These are phyloP conservation scores for Climacium dendroides DNA, from an alignment of 225 moss, liverwort and hornwort genomes.

Conservation along the genomic window DNA sequence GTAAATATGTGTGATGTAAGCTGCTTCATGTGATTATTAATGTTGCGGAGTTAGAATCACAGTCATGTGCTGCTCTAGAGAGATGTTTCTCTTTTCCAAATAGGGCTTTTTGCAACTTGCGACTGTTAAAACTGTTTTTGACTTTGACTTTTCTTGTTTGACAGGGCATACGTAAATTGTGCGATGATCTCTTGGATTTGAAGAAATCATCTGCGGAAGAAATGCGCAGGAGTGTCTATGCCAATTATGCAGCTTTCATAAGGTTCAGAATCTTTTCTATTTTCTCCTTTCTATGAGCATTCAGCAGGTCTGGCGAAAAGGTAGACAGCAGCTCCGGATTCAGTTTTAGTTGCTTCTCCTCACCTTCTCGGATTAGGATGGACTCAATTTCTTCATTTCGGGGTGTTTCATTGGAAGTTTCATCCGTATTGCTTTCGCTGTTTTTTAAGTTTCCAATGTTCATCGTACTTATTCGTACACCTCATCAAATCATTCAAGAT, in stretches of 20 bases:
- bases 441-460: not conserved
- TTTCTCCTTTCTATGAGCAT: not conserved
- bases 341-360: not conserved
- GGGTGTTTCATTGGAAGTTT: not conserved
- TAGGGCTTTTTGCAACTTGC: not conserved
- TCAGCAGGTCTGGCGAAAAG: not conserved
- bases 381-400: not conserved
- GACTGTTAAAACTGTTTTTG: not conserved
- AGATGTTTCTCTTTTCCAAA: not conserved
- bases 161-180: constrained; percentile 81
- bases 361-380: not conserved
- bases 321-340: not conserved
- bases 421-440: not conserved
- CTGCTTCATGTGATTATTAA: not conserved
- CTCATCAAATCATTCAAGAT: not conserved
- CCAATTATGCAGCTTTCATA: constrained; percentile 95
- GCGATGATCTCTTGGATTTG: constrained; percentile 82
- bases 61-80: not conserved
- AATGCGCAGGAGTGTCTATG: constrained; percentile 97
- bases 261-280: constrained; percentile 20
- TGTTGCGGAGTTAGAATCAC: not conserved
- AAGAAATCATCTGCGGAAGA: constrained; percentile 96
- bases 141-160: not conserved
- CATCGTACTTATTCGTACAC: not conserved
- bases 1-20: not conserved